Evolutionary conservation across 2,329 filamentous ascomycete genomes (phyloP), one percentile per base, ranked within the genome.

Genomic region (Trichoderma arundinaceum): DNA sequence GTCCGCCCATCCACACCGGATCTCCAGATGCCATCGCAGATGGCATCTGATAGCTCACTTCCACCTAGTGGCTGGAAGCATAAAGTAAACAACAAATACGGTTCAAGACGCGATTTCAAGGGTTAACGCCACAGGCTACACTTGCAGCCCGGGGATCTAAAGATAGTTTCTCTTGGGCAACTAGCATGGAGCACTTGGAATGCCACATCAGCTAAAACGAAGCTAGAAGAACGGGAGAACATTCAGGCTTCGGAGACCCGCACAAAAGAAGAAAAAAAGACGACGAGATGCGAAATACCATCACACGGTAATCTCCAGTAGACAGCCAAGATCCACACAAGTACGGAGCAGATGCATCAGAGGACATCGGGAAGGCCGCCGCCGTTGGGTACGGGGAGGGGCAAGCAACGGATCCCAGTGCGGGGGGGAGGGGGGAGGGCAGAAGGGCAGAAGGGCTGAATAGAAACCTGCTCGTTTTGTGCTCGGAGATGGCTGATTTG

Each of bases 301-400:
- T 38, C 51, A 63, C 59, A 63, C 59, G 59, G 59, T 63, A 63
- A 63, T 63, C 59, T 63, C 59, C 59, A 63, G 59, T 41, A 63
- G 49, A 63, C 59, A 63, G 33, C 39, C 48, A 53, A 52, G 49
- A 38, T 63, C 59, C 59, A 63, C 59, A 52, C n/a, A 54, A n/a
- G 49, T 22, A 46, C 52, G 52, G 52, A 54, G 52, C 52, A 22
- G 52, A 54, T 54, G 35, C 52, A 15, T 38, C 35, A 54, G 33
- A 54, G 9, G 35, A n/a, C 33, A 41, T 63, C 59, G 59, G 59
- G 48, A 63, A 63, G 59, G n/a, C n/a, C n/a, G 48, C 59, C 59
- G 59, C 59, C 49, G 28, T 59, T 53, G 46, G 58, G n/a, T 52
- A 52, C 48, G 38, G 22, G 28, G 58, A 53, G 58, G 58, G 58